Base-by-base conservation (phyloP, 2,329 filamentous ascomycete species). In the Beauveria caledonica region DNA sequence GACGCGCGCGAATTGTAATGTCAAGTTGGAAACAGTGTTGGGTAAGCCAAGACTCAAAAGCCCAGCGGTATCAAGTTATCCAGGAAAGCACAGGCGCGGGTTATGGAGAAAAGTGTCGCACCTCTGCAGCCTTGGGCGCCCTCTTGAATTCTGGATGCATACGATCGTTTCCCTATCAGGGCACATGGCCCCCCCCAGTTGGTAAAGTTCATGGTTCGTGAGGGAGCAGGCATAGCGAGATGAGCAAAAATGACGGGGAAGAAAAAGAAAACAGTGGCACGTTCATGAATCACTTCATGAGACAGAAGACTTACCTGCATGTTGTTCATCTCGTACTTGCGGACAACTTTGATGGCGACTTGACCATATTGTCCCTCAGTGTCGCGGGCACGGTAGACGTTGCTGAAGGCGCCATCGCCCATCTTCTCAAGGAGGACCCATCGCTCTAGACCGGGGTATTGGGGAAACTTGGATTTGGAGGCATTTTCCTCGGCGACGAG, bases 301-400 rank as follows among this genome's bases (percentile, higher is more conserved):
- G 29, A 27, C 36, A 27, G 15, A 56, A 61, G 69, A 88, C 92
- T 84, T 84, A 99, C 94, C 91, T 97, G 94, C 80, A 88, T 92
- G 66, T 87, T 92, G 77, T 96, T 97, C 90, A 99, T 97, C 77
- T 99, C 94, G 73, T 91, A 97, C 78, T 97, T 97, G 71, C 94
- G 89, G 65, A 99, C 94, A 56, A 99, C 94, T 76, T 99, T 99
- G 81, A 99, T 97, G 67, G 93, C 94, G 39, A 94, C 92, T 72
- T 97, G 88, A 66, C 84, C 86, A 64, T 84, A 83, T 64, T 86
- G 80, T 45, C 89, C 88, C 6, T 86, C 81, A 50, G 77, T 72
- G 72, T 99, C 94, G 66, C 82, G 84, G 42, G 94, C 94, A 44
- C 90, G 87, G 75, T 97, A 99, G 65, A 99, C 94, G 70, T 97